Base-by-base conservation (phyloP, 2,329 filamentous ascomycete species). In the Calonectria pauciramosa region DNA sequence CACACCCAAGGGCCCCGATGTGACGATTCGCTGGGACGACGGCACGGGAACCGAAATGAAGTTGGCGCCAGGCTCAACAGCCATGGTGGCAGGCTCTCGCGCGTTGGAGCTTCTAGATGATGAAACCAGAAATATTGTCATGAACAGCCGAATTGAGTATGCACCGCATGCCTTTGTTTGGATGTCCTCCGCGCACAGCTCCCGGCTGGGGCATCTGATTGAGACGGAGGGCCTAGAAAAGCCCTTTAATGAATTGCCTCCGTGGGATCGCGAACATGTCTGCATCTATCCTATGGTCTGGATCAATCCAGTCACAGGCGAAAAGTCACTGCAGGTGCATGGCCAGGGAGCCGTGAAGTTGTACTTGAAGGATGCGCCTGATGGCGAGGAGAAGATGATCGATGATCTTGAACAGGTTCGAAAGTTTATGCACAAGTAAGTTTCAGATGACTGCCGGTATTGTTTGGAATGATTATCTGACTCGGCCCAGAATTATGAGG, bases 251-350 rank as follows among this genome's bases (percentile, higher is more conserved):
- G 34, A 60, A 26, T 5, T 60, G 14, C 56, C 56, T 6, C 56
- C 56, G 11, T 60, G 56, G 56, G 34, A 41, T 7, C 20, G 11
- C 1, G n/a, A 60, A 20, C 34, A 60, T 20, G 11, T 60, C 4
- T 60, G 56, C 11, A 34, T 60, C 2, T 60, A 60, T n/a, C 56
- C 56, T 14, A 60, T 60, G 56, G 56, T 60, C 2, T 60, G 56
- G 56, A 60, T 11, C 10, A 60, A 60, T 4, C 56, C 56, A 18
- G 23, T 41, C 4, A 60, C 56, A 26, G 56, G 56, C 8, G 56
- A 60, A 38, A 60, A 41, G 34, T 60, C 56, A 26, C n/a, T 60
- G 23, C 56, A 60, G 23, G 56, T 60, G n/a, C 56, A 60, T 41
- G 56, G 56, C 13, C 56, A 60, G 23, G 56, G 34, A 26, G 56